phyloP scores from a whole-genome alignment of 805 yeast species.

The Komagataella pastoris region DNA sequence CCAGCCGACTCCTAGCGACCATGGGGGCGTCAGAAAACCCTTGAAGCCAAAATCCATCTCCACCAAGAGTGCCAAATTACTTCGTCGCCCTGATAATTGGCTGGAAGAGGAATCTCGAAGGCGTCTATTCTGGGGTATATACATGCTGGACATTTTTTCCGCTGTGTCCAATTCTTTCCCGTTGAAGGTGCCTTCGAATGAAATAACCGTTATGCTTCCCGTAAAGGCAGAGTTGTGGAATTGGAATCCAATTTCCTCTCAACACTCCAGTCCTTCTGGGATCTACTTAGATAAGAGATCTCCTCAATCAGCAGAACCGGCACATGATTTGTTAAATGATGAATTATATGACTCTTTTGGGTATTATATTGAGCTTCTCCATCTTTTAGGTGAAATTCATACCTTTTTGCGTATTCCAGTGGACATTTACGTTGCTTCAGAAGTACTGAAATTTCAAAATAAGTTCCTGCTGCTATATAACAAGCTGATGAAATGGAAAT shows the following conservation, averaged over 20 bases:
- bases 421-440: constrained; percentile 6
- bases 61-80: constrained; percentile 8
- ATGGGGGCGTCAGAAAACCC: neutral
- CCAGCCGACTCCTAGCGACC: neutral
- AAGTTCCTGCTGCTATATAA: constrained; percentile 7
- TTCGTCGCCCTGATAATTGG: constrained; percentile 18
- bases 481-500: constrained; percentile 8
- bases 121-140: constrained; percentile 21
- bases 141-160: constrained; percentile 20
- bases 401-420: constrained; percentile 7
- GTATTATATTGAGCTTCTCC: constrained; percentile 9
- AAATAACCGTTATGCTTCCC: constrained; percentile 8
- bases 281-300: neutral
- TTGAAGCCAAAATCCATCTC: constrained; percentile 5
- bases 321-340: constrained; percentile 2
- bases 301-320: neutral
- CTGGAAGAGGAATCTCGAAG: constrained; percentile 22
- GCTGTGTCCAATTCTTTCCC: constrained; percentile 22
- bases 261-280: neutral
- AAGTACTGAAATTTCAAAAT: constrained; percentile 7
- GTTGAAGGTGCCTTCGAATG: constrained; percentile 9
- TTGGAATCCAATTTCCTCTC: constrained; percentile 2
- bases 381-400: constrained; percentile 7
- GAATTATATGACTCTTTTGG: constrained; percentile 10
- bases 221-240: constrained; percentile 8